These are phyloP conservation scores for Pezicula rhizophila DNA, from an alignment of 2,329 filamentous ascomycete genomes.

Conservation along the genomic window DNA sequence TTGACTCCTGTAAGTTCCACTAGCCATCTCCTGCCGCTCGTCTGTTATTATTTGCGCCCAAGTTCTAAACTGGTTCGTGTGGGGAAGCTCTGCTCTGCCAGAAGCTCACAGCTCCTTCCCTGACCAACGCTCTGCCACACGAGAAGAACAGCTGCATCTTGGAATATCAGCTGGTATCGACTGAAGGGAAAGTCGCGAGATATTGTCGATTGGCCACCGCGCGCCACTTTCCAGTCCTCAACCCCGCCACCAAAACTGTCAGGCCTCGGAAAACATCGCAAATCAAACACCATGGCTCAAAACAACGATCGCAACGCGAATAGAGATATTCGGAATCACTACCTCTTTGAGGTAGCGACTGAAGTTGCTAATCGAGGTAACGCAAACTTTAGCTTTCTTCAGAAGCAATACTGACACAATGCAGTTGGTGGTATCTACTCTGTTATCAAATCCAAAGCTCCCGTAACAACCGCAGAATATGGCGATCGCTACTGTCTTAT, in stretches of 20 bases:
- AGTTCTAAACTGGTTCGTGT: no score
- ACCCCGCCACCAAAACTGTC: not conserved
- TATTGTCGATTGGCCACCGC: not conserved
- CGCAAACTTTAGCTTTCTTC: constrained; percentile 20
- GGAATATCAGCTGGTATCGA: no score
- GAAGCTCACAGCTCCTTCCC: no score
- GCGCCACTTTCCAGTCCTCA: not conserved
- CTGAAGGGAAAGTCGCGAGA: no score
- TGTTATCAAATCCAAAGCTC: constrained; percentile 97
- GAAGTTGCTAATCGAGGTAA: constrained; percentile 94
- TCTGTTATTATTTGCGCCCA: no score
- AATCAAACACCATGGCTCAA: not conserved
- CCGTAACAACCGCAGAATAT: constrained; percentile 97
- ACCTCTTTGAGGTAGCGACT: constrained; percentile 94
- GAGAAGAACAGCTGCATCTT: no score
- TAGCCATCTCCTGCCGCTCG: no score
- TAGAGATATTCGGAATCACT: constrained; percentile 82
- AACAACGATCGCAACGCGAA: constrained; percentile 7
- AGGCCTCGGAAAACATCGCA: not conserved
- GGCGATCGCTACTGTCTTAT: constrained; percentile 94
- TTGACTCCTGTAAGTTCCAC: no score
- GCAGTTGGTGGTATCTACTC: constrained; percentile 97
- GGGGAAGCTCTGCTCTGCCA: no score
- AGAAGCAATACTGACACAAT: constrained; percentile 6
- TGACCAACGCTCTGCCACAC: no score